Evolutionary conservation across 1,284 basidiomycete species (phyloP).

Genomic region (Trichosporon ovoides): DNA sequence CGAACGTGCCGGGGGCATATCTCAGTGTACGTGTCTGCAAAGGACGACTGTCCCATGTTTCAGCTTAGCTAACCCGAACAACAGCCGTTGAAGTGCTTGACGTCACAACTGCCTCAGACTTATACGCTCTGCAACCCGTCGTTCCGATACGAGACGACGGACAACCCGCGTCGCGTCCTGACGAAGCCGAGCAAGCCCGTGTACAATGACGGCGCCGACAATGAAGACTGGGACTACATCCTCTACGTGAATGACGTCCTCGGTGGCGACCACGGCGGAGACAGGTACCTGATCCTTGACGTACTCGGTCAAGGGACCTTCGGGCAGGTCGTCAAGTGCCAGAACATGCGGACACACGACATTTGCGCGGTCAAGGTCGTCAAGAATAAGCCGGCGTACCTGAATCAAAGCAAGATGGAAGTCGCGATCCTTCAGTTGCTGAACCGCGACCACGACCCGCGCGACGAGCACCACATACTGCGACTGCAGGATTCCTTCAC

Average conservation of each 20-base stretch:
- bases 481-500: constrained; percentile 95
- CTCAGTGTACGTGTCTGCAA: constrained; percentile 40
- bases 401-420: constrained; percentile 99
- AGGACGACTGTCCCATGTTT: neutral
- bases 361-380: constrained; percentile 98
- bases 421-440: constrained; percentile 96
- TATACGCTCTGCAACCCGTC: constrained; percentile 86
- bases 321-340: constrained; percentile 98
- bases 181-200: constrained; percentile 92
- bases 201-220: constrained; percentile 92
- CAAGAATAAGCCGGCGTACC: constrained; percentile 99
- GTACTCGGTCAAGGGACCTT: constrained; percentile 98
- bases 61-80: constrained; percentile 10
- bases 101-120: constrained; percentile 76
- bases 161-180: constrained; percentile 86
- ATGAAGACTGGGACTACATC: constrained; percentile 96
- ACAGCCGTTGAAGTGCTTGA: constrained; percentile 80
- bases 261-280: constrained; percentile 74
- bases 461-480: constrained; percentile 94
- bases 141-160: constrained; percentile 85
- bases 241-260: constrained; percentile 95
- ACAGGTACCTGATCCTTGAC: constrained; percentile 97
- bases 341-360: constrained; percentile 98
- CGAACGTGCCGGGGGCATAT: constrained; percentile 39
- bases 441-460: constrained; percentile 85